Percentiles rank a stretch among this genome's conserved stretches.
Conservation (phyloP, 371 early-diverging fungal genomes). For the Mucor plumbeus region DNA sequence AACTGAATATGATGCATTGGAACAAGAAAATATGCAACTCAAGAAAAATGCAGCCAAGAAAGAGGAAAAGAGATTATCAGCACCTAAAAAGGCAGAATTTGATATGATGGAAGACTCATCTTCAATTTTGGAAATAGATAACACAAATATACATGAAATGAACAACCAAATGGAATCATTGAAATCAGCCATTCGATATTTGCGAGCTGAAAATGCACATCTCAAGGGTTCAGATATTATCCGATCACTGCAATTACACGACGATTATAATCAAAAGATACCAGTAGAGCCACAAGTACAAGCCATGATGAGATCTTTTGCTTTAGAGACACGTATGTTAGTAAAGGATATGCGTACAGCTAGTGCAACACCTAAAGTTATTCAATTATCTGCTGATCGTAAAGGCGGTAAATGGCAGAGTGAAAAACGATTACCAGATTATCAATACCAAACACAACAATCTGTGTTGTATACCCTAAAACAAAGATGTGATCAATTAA, state of each 20-base stretch:
- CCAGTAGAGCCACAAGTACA: conserved; percentile 40
- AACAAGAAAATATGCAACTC: conserved; percentile 70
- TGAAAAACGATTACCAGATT: conserved; percentile 61
- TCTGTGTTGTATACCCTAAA: conserved; percentile 68
- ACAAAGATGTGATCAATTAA: conserved; percentile 61
- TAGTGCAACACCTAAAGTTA: conserved; percentile 61
- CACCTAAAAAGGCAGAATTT: conserved; percentile 33
- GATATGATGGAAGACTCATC: conserved; percentile 19
- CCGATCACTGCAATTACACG: conserved; percentile 42
- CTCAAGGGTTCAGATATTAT: conserved; percentile 66
- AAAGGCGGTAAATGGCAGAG: conserved; percentile 63
- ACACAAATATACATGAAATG: conserved; percentile 26
- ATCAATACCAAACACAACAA: conserved; percentile 75
- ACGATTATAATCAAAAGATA: conserved; percentile 12
- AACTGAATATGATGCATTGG: conserved; percentile 67
- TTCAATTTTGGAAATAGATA: conserved; percentile 15
- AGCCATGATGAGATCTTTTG: conserved; percentile 46
- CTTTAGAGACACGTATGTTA: conserved; percentile 42
- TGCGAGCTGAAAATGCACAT: conserved; percentile 83
- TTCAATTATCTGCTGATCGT: conserved; percentile 32
- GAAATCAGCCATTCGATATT: conserved; percentile 72
- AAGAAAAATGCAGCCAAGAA: conserved; percentile 55
- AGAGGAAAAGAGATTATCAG: conserved; percentile 46
- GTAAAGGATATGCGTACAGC: conserved; percentile 56
- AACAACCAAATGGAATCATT: conserved; percentile 62